Evolutionary conservation across 2,329 filamentous ascomycete genomes (phyloP), one percentile per base, ranked within the genome.

Genomic region (Monosporascus sp.): DNA sequence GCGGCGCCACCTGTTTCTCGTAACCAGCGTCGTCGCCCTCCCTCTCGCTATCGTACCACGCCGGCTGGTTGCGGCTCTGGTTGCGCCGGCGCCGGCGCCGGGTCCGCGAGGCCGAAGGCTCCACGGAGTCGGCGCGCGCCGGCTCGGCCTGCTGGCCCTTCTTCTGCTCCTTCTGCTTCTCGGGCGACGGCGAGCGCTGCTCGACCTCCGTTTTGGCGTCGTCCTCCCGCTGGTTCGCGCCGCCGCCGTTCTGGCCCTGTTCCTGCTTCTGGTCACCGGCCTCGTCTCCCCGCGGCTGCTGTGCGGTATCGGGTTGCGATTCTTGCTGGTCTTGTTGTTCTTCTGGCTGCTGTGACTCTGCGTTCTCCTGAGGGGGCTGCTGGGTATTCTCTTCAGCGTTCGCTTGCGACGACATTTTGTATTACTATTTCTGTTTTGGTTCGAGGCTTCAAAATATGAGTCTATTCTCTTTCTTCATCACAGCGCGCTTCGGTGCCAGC

Each of bases 131-230:
- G 26, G 41, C 58, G 26, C 61, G 60, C 47, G 58, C 49, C 27
- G 57, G 58, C 48, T 59, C 61, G 3, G 61, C 55, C 48, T 61
- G 61, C 24, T 55, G 57, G 50, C 59, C 50, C 22, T 61, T 56
- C 55, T 64, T 62, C 48, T 58, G 53, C 9, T 56, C 27, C 49
- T 41, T 64, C 62, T 68, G 74, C 51, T 79, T 73, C 62, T 75
- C 79, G 26, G 67, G 63, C 60, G 76, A 77, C 47, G 59, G 51
- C 51, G 57, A 52, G 52, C 56, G 51, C 31, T 56, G 52, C 38
- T 62, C 54, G 49, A 51, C 53, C 49, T 55, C 49, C 24, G 56
- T 48, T 44, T 55, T 56, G 43, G 51, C 54, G 24, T 62, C 53
- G 24, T 60, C 59, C 48, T 54, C 31, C 16, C 45, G 34, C 26